A percentile compares a stretch with the other conserved stretches of the same genome.
phyloP scores from a whole-genome alignment of 371 early-diverging fungal genomes.

The Rhizopus arrhizus region DNA sequence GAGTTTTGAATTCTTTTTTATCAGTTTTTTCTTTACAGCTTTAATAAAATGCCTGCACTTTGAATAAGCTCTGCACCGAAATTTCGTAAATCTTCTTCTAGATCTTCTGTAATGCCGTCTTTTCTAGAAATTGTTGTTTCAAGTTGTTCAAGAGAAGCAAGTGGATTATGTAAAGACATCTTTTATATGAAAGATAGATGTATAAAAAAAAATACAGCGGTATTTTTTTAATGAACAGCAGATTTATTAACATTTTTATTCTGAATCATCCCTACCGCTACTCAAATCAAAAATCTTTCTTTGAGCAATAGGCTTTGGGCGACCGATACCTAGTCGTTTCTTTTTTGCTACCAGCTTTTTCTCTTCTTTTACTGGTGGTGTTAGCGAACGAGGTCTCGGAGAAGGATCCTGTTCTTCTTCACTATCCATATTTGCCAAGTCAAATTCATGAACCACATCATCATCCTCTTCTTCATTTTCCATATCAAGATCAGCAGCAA shows the following conservation, averaged over 20 bases:
- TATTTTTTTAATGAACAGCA: neutral
- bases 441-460: neutral
- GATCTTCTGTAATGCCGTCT: slow-evolving; percentile 67
- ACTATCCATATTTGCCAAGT: slow-evolving; percentile 4
- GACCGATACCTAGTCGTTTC: slow-evolving; percentile 24
- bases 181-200: neutral
- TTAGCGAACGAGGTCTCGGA: neutral
- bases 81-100: slow-evolving; percentile 75
- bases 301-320: slow-evolving; percentile 1
- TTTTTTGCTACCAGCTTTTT: slow-evolving; percentile 6
- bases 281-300: slow-evolving; percentile 20
- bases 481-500: neutral
- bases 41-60: slow-evolving; percentile 80
- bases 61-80: slow-evolving; percentile 85
- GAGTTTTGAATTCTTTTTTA: too few species aligned
- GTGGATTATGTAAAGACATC: slow-evolving; percentile 65
- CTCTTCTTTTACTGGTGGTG: neutral
- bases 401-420: slow-evolving; percentile 17
- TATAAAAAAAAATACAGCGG: neutral
- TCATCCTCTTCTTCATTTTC: slow-evolving; percentile 11
- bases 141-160: slow-evolving; percentile 72
- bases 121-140: slow-evolving; percentile 65
- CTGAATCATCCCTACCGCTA: neutral
- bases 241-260: neutral
- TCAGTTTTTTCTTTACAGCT: slow-evolving; percentile 55